Evolutionary conservation across 176 grass and related monocot genomes (phyloP), one percentile per base, ranked within the genome.

Genomic region (Avena eriantha): DNA sequence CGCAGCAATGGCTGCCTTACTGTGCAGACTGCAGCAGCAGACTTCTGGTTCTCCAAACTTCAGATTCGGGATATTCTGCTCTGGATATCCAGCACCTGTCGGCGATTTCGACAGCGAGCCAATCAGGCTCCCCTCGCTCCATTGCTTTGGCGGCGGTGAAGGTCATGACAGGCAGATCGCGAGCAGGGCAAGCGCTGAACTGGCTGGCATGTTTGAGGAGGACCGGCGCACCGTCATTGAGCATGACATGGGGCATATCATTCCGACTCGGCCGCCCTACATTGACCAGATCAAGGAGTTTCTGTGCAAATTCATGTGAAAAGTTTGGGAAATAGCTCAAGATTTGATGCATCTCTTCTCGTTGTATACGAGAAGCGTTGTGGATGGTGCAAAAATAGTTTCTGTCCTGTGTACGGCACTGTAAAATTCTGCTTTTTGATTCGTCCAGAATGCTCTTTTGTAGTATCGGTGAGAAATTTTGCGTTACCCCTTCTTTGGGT

Each of bases 211-310:
- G 80, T 96, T 98, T 54, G 82, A 90, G 33, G 63, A 87, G 69
- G 87, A 85, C 76, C 79, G 76, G 9, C 82, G 78, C 34, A 19
- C 85, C 6, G 18, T 95, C 49, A 71, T 96, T 63, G 97, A 98
- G 77, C 97, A 96, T 87, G 88, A 96, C 34, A 94, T 94, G 93
- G 93, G 97, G 68, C 97, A 96, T 85, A 98, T 98, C 54, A 96
- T 98, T 49, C 97, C 97, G 3, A 94, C 97, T 15, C 31, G 82
- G 19, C 17, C 79, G 0, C 97, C 92, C 41, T 94, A 90, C 56
- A 93, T 98, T 3, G 90, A 94, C 74, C 84, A 53, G 68, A 94
- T 98, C 17, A 98, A 90, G 73, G 83, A 69, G 43, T 98, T 98
- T 26, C 66, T 98, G 63, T 84, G 65, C 54, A 76, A 56, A 31